These are phyloP conservation scores for Acacia acuminata DNA, from an alignment of 306 rosid genomes.

Conservation along the genomic window DNA sequence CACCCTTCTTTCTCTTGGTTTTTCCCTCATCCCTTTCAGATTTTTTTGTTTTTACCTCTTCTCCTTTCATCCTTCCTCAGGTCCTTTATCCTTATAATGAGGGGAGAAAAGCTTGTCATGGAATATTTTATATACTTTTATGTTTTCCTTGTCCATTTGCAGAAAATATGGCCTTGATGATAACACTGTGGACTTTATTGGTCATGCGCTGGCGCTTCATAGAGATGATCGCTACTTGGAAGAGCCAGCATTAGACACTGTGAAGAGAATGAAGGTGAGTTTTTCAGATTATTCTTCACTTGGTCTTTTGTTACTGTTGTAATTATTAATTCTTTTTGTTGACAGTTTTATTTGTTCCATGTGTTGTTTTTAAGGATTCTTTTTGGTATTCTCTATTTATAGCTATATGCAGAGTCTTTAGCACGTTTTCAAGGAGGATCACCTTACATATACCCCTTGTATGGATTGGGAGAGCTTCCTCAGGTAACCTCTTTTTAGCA, in stretches of 20 bases:
- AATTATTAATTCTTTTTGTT: conserved; percentile 16
- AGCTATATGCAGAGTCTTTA: conserved; percentile 92
- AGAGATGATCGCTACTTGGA: conserved; percentile 84
- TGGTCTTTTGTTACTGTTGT: conserved; percentile 3
- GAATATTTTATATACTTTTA: conserved; percentile 16
- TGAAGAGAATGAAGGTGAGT: conserved; percentile 91
- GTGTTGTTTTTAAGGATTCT: conserved; percentile 20
- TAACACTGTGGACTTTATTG: conserved; percentile 90
- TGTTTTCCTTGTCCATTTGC: conserved; percentile 41
- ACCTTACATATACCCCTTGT: conserved; percentile 95
- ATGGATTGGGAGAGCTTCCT: conserved; percentile 99
- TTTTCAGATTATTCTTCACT: conserved; percentile 17
- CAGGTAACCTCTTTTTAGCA: conserved; percentile 54
- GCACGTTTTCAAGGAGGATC: conserved; percentile 99
- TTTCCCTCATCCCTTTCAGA: neutral
- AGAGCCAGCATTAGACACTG: conserved; percentile 95
- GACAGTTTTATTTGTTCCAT: conserved; percentile 23
- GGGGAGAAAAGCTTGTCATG: neutral
- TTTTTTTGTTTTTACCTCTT: neutral
- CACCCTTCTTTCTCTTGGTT: neutral
- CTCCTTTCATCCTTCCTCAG: neutral
- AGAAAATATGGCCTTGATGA: conserved; percentile 96
- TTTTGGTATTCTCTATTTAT: conserved; percentile 29
- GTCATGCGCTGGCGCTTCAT: conserved; percentile 98
- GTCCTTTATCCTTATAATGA: neutral